phyloP scores from a whole-genome alignment of 73 alveolate species.

The Paramecium octaurelia region DNA sequence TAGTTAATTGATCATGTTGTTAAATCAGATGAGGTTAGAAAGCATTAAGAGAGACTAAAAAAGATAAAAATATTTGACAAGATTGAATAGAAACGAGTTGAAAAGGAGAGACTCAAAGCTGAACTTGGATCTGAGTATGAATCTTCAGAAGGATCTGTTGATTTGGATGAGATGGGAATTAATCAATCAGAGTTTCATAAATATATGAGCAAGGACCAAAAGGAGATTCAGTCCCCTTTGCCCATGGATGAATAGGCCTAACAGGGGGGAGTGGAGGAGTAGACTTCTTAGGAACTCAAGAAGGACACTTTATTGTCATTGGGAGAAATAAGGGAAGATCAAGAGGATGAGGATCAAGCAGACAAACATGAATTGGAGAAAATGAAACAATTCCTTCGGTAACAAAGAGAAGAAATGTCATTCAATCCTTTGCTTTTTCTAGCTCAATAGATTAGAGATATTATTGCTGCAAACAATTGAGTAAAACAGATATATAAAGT shows the following conservation, averaged over 20 bases:
- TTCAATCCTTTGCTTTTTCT: slow-evolving; percentile 46
- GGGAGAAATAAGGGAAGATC: slow-evolving; percentile 17
- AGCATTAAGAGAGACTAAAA: slow-evolving; percentile 60
- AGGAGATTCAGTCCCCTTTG: neutral
- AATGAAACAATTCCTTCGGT: slow-evolving; percentile 24
- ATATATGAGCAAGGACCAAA: neutral
- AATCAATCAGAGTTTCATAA: slow-evolving; percentile 5
- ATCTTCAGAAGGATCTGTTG: slow-evolving; percentile 24
- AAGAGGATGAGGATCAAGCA: slow-evolving; percentile 56
- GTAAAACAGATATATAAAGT: neutral
- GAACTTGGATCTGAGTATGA: slow-evolving; percentile 50
- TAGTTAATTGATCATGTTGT: slow-evolving; percentile 62
- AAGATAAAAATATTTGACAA: slow-evolving; percentile 57
- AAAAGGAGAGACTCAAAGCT: slow-evolving; percentile 57
- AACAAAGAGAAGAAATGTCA: slow-evolving; percentile 56
- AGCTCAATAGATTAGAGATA: slow-evolving; percentile 52
- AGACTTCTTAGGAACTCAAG: neutral
- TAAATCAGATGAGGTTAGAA: slow-evolving; percentile 59
- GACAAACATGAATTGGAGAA: slow-evolving; percentile 53
- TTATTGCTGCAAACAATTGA: neutral
- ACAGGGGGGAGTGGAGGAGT: slow-evolving; percentile 21
- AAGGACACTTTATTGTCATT: neutral
- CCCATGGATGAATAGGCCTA: neutral
- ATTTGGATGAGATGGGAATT: slow-evolving; percentile 49
- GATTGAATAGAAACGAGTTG: slow-evolving; percentile 56